Conservation (phyloP, 768 basidiomycete genomes). For the Sistotremastrum niveocremeum region DNA sequence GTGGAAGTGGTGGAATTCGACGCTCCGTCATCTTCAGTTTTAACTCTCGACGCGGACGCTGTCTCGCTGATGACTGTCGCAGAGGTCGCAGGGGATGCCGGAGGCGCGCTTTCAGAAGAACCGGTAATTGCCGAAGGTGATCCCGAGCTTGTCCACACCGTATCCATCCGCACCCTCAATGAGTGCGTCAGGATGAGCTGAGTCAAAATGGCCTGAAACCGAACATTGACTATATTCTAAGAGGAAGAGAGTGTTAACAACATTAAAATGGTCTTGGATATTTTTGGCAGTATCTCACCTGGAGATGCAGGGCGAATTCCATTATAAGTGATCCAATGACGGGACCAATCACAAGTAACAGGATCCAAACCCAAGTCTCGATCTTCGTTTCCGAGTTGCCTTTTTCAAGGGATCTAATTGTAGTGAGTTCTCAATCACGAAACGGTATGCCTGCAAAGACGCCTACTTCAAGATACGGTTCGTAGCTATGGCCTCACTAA, state of each 20-base stretch:
- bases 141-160: neutral
- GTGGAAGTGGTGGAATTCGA: no score
- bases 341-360: slow-evolving; percentile 21
- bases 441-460: neutral
- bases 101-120: slow-evolving; percentile 7
- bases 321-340: slow-evolving; percentile 14
- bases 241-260: no score
- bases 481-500: slow-evolving; percentile 17
- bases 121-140: neutral
- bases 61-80: no score
- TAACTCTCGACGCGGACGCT: no score
- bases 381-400: slow-evolving; percentile 21
- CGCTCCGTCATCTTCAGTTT: no score
- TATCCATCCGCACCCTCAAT: slow-evolving; percentile 30
- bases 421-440: neutral
- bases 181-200: slow-evolving; percentile 25
- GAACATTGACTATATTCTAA: no score
- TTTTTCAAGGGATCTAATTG: slow-evolving; percentile 21
- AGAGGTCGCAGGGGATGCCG: no score
- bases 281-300: no score
- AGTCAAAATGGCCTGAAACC: slow-evolving; percentile 17
- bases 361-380: slow-evolving; percentile 38
- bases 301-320: no score
- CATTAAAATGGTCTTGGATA: no score
- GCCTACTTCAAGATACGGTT: slow-evolving; percentile 25